phyloP scores from a whole-genome alignment of 1,139 yeast species.

The Zygosaccharomyces pseudobailii region DNA sequence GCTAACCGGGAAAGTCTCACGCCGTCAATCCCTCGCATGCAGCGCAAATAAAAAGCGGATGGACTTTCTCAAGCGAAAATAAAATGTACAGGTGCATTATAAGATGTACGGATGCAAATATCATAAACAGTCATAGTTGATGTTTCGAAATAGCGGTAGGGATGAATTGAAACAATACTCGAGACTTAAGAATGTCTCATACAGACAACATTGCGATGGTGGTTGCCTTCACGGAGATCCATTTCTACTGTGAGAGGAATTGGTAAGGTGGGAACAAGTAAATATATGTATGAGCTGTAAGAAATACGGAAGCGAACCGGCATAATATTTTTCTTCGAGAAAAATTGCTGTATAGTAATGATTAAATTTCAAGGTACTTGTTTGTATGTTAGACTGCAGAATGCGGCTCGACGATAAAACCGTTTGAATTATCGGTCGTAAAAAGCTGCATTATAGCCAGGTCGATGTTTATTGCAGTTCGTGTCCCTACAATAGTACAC shows the following conservation, averaged over 20 bases:
- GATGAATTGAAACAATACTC: no score
- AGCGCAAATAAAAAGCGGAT: no score
- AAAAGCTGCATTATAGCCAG: background rate
- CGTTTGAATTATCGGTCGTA: background rate
- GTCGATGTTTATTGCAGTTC: background rate
- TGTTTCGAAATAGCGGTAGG: no score
- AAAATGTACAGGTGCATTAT: no score
- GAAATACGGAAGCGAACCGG: background rate
- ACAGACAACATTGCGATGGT: no score
- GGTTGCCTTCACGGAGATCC: no score
- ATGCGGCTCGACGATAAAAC: background rate
- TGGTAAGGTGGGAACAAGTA: no score
- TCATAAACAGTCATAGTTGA: no score
- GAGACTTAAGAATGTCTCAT: no score
- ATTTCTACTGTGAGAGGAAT: no score
- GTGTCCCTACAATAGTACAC: background rate
- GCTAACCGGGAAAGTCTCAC: background rate
- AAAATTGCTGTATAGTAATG: background rate
- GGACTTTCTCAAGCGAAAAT: background rate
- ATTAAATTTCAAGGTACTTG: background rate
- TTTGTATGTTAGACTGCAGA: background rate
- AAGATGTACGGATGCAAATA: no score
- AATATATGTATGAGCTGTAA: no score
- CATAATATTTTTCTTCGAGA: background rate
- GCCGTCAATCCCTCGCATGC: background rate